phyloP scores from a whole-genome alignment of 495 filamentous ascomycete genomes.

The Neurospora cerealis region DNA sequence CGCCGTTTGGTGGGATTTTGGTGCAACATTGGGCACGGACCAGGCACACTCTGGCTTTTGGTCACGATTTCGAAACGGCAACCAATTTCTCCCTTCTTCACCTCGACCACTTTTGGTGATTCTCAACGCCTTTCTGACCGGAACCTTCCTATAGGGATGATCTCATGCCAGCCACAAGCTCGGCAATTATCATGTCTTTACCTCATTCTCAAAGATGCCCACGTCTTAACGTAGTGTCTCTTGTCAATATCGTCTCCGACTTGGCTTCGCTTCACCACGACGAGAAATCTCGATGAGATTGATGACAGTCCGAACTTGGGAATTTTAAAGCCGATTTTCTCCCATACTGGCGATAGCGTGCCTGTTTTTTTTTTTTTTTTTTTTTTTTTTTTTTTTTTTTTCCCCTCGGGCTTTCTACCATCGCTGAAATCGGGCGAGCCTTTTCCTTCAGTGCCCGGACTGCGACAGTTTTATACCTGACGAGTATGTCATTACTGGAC shows the following conservation, averaged over 20 bases:
- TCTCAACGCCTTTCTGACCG: neutral
- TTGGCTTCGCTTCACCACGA: neutral
- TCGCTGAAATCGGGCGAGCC: neutral
- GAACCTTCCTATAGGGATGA: neutral
- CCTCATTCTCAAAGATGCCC: neutral
- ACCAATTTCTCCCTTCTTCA: neutral
- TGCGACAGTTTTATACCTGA: neutral
- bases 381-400: too few relatives aligned
- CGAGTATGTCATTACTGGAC: neutral
- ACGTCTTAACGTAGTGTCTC: neutral
- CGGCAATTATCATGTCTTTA: neutral
- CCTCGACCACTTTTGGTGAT: neutral
- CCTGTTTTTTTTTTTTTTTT: too few relatives aligned
- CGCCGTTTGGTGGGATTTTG: neutral
- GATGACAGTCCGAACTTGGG: neutral
- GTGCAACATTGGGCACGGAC: neutral
- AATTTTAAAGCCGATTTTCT: neutral
- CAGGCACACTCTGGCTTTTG: neutral
- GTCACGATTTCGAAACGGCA: neutral
- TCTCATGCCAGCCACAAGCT: neutral
- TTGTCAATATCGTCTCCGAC: neutral
- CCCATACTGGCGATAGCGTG: neutral
- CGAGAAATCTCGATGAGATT: neutral
- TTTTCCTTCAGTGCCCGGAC: neutral
- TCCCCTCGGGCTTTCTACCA: neutral